A percentile compares a stretch with the other conserved stretches of the same genome.
Evolutionary conservation across 257 asterid genomes (phyloP).

Genomic region (Solanum pinnatisectum): DNA sequence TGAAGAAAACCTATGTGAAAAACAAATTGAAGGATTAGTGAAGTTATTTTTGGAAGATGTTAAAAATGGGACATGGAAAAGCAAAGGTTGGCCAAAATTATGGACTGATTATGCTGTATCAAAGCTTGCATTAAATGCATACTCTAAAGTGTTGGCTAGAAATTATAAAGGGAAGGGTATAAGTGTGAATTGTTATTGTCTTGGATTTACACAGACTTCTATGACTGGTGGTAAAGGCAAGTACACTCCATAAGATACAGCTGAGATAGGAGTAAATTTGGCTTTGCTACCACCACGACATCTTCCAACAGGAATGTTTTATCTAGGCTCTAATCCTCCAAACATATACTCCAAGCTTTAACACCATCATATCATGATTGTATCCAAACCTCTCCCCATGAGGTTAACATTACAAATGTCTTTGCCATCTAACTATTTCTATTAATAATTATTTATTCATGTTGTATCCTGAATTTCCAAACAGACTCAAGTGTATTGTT

Average conservation of each 20-base stretch:
- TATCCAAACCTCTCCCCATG: not conserved
- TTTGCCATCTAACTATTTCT: not conserved
- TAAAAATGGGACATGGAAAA: conserved; percentile 45
- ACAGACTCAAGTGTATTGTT: not conserved
- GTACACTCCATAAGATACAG: conserved; percentile 40
- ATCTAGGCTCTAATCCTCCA: conserved; percentile 5
- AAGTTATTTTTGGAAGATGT: conserved; percentile 39
- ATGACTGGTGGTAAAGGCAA: conserved; percentile 65
- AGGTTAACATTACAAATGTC: not conserved
- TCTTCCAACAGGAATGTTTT: conserved; percentile 54
- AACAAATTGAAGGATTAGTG: conserved; percentile 36
- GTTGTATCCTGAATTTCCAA: not conserved
- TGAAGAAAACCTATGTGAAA: conserved; percentile 37
- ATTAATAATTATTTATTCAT: not conserved
- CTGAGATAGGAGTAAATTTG: conserved; percentile 25
- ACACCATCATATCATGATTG: not conserved
- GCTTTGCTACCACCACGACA: conserved; percentile 34
- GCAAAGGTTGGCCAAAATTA: conserved; percentile 62
- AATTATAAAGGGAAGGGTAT: conserved; percentile 18
- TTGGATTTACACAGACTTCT: conserved; percentile 74
- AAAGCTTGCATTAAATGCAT: conserved; percentile 60
- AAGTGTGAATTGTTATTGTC: conserved; percentile 67
- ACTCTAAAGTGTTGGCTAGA: conserved; percentile 46
- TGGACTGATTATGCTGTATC: conserved; percentile 88
- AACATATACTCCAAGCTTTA: conserved; percentile 33